phyloP scores from a whole-genome alignment of 192 early-diverging fungal genomes.

The Entomortierella parvispora region DNA sequence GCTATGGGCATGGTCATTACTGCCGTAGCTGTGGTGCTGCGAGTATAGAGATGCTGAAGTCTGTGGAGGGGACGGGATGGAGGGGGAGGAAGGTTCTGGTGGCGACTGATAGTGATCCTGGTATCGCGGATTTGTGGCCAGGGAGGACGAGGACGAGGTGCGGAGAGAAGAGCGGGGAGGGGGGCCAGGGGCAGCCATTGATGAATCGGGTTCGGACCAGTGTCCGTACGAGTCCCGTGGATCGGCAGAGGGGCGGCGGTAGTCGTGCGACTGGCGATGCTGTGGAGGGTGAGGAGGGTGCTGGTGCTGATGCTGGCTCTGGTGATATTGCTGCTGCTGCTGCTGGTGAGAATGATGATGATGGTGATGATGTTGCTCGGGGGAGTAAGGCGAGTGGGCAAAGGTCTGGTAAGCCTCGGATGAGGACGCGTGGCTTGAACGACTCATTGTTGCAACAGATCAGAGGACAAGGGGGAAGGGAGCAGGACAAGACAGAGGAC shows the following conservation, averaged over 20 bases:
- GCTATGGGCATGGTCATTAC: no score
- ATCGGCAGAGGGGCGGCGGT: neutral
- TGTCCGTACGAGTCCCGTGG: no score
- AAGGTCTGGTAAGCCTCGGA: slow-evolving; percentile 1
- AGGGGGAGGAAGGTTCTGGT: no score
- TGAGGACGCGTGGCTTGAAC: slow-evolving; percentile 7
- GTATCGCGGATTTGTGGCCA: neutral
- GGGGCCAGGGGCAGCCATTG: no score
- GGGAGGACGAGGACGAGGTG: neutral
- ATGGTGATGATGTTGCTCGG: neutral
- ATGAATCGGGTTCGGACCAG: no score
- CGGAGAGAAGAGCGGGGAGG: no score
- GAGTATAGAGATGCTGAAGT: no score
- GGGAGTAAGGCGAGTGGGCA: neutral
- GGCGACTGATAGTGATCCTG: slow-evolving; percentile 4
- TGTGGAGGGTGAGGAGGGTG: slow-evolving; percentile 6
- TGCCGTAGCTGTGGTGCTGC: no score
- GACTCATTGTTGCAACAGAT: neutral
- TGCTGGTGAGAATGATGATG: neutral
- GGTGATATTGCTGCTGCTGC: slow-evolving; percentile 4
- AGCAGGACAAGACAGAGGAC: neutral
- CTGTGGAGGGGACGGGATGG: no score
- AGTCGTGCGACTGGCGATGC: neutral
- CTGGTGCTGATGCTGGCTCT: neutral
- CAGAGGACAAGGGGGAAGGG: neutral